These are phyloP conservation scores for Hura crepitans DNA, from an alignment of 441 rosid genomes.

Conservation along the genomic window DNA sequence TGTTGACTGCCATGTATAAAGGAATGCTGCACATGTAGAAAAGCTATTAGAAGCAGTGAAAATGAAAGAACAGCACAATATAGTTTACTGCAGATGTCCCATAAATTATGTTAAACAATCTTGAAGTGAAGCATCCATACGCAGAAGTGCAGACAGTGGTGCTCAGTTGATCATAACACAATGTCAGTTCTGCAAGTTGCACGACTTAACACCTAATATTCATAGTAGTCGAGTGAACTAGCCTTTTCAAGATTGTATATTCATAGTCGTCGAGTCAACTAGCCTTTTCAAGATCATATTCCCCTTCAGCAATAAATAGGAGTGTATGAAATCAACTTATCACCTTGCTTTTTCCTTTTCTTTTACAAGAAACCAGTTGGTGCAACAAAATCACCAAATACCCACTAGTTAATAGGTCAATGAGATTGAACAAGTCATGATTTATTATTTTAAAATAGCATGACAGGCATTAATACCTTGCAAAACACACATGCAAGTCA, in stretches of 20 bases:
- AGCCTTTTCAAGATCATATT: constrained; percentile 6
- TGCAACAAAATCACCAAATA: background rate
- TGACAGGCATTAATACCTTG: background rate
- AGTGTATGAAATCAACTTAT: background rate
- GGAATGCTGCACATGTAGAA: constrained; percentile 56
- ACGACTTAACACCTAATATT: background rate
- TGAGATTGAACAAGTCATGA: background rate
- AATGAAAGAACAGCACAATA: background rate
- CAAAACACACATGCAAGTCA: background rate
- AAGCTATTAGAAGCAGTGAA: constrained; percentile 21
- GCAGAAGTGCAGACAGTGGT: background rate
- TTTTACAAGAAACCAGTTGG: background rate
- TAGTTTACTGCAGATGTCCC: background rate
- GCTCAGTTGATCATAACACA: constrained; percentile 1
- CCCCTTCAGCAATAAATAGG: background rate
- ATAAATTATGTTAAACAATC: background rate
- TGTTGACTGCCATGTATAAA: constrained; percentile 55
- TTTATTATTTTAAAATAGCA: background rate
- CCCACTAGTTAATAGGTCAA: background rate
- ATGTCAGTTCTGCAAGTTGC: constrained; percentile 5
- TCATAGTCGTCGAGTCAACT: background rate
- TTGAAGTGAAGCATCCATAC: background rate
- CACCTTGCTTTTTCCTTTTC: background rate
- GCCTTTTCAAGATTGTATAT: background rate
- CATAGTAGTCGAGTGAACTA: background rate